These are phyloP conservation scores for Populus hybrid DNA, from an alignment of 441 rosid genomes.

Conservation along the genomic window DNA sequence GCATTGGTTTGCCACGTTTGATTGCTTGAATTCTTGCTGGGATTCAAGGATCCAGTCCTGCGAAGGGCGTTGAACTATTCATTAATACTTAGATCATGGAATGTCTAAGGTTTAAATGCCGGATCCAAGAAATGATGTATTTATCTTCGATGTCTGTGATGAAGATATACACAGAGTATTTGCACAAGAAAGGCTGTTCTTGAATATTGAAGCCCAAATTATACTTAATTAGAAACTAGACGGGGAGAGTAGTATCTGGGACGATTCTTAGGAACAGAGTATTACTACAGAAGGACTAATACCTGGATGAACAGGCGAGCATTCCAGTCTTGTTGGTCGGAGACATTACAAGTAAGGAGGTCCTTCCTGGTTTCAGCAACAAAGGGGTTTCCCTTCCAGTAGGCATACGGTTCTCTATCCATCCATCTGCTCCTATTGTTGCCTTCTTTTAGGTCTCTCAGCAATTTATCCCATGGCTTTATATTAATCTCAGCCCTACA, in stretches of 20 bases:
- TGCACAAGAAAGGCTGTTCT: too few relatives aligned
- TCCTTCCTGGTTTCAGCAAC: constrained; percentile 52
- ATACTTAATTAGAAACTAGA: too few relatives aligned
- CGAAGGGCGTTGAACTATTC: not conserved
- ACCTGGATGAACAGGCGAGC: constrained; percentile 68
- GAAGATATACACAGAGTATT: too few relatives aligned
- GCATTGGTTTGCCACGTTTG: constrained; percentile 65
- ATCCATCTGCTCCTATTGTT: constrained; percentile 49
- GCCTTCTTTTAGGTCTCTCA: constrained; percentile 59
- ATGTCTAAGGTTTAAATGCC: not conserved
- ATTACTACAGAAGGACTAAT: not conserved
- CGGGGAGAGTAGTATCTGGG: too few relatives aligned
- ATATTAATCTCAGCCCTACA: constrained; percentile 80
- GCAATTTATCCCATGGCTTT: constrained; percentile 58
- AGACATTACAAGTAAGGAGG: constrained; percentile 66
- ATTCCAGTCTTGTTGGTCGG: constrained; percentile 62
- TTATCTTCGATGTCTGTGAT: not conserved
- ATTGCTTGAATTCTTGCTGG: constrained; percentile 57
- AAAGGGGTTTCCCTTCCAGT: constrained; percentile 83
- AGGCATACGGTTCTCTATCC: constrained; percentile 70
- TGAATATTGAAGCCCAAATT: too few relatives aligned
- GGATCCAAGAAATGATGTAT: not conserved
- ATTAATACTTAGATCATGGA: not conserved
- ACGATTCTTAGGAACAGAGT: not conserved
- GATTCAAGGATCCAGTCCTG: constrained; percentile 75